Evolutionary conservation across 768 basidiomycete species (phyloP), one percentile per base, ranked within the genome.

Genomic region (Macrolepiota albuminosa): DNA sequence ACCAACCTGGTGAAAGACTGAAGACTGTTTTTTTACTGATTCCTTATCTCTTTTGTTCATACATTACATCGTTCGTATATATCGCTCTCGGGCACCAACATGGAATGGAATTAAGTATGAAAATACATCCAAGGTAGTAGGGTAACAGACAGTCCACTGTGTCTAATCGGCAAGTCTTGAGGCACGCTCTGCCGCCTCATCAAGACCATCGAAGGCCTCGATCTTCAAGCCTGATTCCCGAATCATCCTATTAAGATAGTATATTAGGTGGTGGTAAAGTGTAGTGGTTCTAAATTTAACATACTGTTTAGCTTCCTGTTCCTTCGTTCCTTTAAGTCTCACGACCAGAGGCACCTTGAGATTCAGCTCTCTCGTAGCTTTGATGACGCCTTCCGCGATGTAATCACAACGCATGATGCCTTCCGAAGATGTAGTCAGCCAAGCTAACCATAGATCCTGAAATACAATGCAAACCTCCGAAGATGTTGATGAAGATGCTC

Each of bases 391-490:
- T 73, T 96, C 94, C 3, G 94, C 94, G 67, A 95, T 95, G 71
- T 95, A 95, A 71, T 99, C 97, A 68, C 97, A 99, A 69, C 97
- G 87, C 97, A 99, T 99, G 77, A 98, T 99, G 70, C 90, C 86
- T 87, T 61, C 9, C 4, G 54, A 37, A 14, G 60, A 58, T 56
- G 14, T 7, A 31, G 24, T 51, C 37, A 43, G 29, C 13, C 26
- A 24, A 34, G 14, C 14, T 49, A 16, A 42, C 31, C 10, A 24
- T 36, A 31, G 2, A 56, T n/a, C 6, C 24, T 50, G 6, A 10
- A 51, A 49, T 16, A 40, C 49, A 61, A 11, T 21, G 67, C 79
- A 37, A 65, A 84, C 89, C 94, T 66, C 93, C 93, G 67, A 95
- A 95, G 71, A 95, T 94, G 78, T 99, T 99, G 77, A 99, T 97